Evolutionary conservation across 1,139 yeast genomes (phyloP), one percentile per base, ranked within the genome.

Genomic region (Zygosaccharomyces pseudobailii): DNA sequence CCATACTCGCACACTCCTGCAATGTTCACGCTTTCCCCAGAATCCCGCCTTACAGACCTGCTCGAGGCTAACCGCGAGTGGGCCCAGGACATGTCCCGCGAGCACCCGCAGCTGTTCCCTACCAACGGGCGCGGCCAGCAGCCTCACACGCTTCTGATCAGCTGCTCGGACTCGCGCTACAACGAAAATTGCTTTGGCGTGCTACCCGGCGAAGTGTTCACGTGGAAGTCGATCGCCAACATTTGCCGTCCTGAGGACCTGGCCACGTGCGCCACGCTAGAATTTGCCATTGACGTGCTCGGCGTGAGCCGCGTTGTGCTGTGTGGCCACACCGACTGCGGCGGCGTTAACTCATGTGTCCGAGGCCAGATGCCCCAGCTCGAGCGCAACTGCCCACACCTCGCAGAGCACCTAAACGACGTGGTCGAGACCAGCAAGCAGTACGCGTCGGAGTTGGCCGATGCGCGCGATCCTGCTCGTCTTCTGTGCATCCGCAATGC

Each of bases 301-400:
- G 84, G 87, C 63, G 95, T 94, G 32, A 77, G 76, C 56, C 88
- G 87, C 62, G 82, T 92, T 50, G 77, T 92, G 49, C 87, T 92
- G 7, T 89, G 97, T 68, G 98, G 98, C n/a, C 98, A 92, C 71
- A 87, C 95, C 31, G 96, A 89, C 68, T 92, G 98, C 73, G 97
- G 97, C 43, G 98, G 97, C 28, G 81, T 89, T 49, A 84, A 90
- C 83, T 92, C 96, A 22, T 84, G 95, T 17, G 70, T 92, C 49
- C 76, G 84, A 5, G 76, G 80, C 51, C 80, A 82, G 42, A 48
- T 61, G 32, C 51, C 55, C 57, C 78, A 79, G 53, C 75, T 87
- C 41, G 87, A 87, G 9, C 40, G 40, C 90, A 92, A 25, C 44
- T 64, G 70, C 52, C 36, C 58, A 4, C 60, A 67, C 50, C 50